Conservation (phyloP, 1,284 basidiomycete genomes). For the Heterobasidion occidentale region DNA sequence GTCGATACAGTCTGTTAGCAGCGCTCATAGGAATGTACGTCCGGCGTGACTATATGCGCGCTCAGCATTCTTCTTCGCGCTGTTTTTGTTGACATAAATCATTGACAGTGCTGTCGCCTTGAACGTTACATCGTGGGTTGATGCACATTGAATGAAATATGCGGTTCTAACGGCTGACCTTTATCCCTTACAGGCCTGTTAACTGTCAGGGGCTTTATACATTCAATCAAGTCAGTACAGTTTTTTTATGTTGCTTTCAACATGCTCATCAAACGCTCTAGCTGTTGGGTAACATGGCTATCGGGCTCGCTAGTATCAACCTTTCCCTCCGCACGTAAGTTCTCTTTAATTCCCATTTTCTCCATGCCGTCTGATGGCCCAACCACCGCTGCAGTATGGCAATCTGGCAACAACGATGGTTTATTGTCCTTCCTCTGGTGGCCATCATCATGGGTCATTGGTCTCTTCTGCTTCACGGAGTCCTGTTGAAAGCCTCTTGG, state of each 20-base stretch:
- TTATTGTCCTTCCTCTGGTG: slow-evolving; percentile 47
- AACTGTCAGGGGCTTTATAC: slow-evolving; percentile 67
- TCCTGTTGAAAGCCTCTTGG: slow-evolving; percentile 13
- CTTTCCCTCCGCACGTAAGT: slow-evolving; percentile 70
- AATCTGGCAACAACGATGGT: slow-evolving; percentile 57
- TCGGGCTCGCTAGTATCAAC: slow-evolving; percentile 72
- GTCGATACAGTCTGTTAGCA: slow-evolving; percentile 61
- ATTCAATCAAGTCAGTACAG: slow-evolving; percentile 42
- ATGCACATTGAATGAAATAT: neutral
- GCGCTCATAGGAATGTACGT: slow-evolving; percentile 67
- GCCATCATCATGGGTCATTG: slow-evolving; percentile 66
- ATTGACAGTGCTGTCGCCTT: neutral
- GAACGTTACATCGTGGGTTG: neutral
- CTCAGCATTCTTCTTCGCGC: neutral
- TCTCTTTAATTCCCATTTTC: neutral
- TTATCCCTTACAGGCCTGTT: slow-evolving; percentile 33
- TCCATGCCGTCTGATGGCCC: slow-evolving; percentile 4
- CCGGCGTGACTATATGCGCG: neutral
- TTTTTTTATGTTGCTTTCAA: neutral
- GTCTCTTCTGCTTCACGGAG: slow-evolving; percentile 70
- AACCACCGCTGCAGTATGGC: slow-evolving; percentile 41
- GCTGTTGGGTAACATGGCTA: slow-evolving; percentile 60
- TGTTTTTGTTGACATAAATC: neutral
- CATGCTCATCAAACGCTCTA: slow-evolving; percentile 4
- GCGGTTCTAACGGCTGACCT: neutral